Base-by-base conservation (phyloP, 176 grass and related monocot species). In the Alloteropsis semialata region DNA sequence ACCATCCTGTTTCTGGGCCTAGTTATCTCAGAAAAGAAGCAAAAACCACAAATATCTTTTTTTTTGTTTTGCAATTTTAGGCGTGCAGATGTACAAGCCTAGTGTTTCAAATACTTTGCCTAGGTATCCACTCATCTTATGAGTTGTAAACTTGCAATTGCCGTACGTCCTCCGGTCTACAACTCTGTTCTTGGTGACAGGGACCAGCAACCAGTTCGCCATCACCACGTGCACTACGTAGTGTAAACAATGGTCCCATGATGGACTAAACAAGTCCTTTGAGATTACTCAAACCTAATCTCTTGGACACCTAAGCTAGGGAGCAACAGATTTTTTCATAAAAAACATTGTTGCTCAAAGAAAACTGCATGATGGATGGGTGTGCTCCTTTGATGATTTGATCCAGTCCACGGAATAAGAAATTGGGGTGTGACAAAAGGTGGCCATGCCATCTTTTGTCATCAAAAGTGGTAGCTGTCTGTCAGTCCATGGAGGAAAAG, bases 331-430 rank as follows among this genome's bases (percentile, higher is more conserved):
- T 30, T 19, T 36, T 36, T 36, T 36, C 34, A 36, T 36, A 21
- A 6, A 7, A 2, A 7, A 28, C 8, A 21, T 43, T 22, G 19
- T 30, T 19, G 44, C 16, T 75, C 5, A 54, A 77, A 83, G 44
- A 25, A 36, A 44, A 30, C 12, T 60, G 63, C 54, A 32, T 72
- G 32, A 48, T 54, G 38, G 65, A 70, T 28, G 46, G 13, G n/a
- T n/a, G n/a, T n/a, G n/a, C n/a, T n/a, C n/a, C n/a, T n/a, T n/a
- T n/a, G n/a, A n/a, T n/a, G n/a, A n/a, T n/a, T n/a, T 67, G 21
- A 17, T 34, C 77, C 48, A 56, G 74, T 63, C 21, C 37, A 57
- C 67, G 77, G 48, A 83, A 72, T 70, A 82, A 70, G 55, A 82
- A 77, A 77, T 62, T 63, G 32, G 2, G 54, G 37, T 22, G 65